Base-by-base conservation (phyloP, 164 flowering plant genomes). In the Macadamia integrifolia region DNA sequence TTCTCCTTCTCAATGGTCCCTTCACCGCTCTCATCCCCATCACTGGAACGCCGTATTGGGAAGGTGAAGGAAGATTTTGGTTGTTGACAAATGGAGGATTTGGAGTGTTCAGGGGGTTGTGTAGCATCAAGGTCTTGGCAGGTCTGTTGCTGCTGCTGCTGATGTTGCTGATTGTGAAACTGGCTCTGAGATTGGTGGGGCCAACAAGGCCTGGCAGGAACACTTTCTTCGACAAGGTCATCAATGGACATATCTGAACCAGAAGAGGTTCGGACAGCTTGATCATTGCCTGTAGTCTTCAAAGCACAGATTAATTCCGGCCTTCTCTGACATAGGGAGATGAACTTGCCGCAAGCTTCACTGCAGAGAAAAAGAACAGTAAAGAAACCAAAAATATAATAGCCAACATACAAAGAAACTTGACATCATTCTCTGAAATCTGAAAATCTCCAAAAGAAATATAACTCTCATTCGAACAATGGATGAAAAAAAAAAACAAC, bases 221-320 rank as follows among this genome's bases (percentile, higher is more conserved):
- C 6, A 44, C 35, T 69, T 50, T 76, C 81, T 66, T 85, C 85
- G 14, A 71, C 64, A 43, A 86, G 81, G 52, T 88, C 92, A 50
- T 88, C 95, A 13, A 91, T 75, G 53, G 97, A 91, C 98, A 91
- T 91, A 80, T 91, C 95, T 6, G 97, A 91, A 44, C 84, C 87
- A 58, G 80, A 80, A 0, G 95, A 88, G 15, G 87, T 80, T 4
- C 91, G 80, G 66, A 89, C 67, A 9, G 79, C 83, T 60, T 79
- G 74, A 43, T 86, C 90, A 28, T 88, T 82, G 8, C 57, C 71
- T 64, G 71, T 64, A 42, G 72, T 64, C 57, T 72, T 89, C 90
- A 85, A 83, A 69, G 73, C 64, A 70, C 66, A 76, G 76, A 80
- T 74, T 72, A 95, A 76, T 59, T 85, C 89, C 10, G 90, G 83